Evolutionary conservation across 768 basidiomycete genomes (phyloP).

Genomic region (Clavulina sp.): DNA sequence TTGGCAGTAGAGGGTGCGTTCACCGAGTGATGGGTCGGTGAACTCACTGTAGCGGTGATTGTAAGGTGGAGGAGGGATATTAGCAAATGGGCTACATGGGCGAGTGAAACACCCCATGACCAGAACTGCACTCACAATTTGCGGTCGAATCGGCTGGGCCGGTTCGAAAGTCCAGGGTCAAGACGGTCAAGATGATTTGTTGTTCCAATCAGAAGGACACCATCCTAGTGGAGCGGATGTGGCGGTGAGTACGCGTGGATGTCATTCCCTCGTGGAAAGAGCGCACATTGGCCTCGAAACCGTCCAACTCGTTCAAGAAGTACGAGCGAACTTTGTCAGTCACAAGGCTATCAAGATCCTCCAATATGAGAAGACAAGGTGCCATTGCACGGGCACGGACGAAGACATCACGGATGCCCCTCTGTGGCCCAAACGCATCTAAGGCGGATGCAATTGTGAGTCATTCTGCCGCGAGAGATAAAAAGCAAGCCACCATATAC

Average conservation of each 20-base stretch:
- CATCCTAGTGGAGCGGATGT: no score
- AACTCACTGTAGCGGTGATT: conserved; percentile 22
- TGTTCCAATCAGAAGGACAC: conserved; percentile 56
- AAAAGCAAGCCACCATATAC: not conserved
- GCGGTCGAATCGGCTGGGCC: conserved; percentile 73
- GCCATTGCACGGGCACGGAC: conserved; percentile 46
- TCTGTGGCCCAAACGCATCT: conserved; percentile 45
- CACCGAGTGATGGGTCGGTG: conserved; percentile 46
- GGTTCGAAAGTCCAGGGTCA: conserved; percentile 55
- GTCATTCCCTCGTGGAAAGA: no score
- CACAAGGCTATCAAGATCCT: conserved; percentile 64
- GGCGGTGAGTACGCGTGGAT: no score
- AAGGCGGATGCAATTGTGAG: conserved; percentile 22
- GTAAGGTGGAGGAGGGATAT: not conserved
- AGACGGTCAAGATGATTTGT: conserved; percentile 75
- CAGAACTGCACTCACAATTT: conserved; percentile 43
- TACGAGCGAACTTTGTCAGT: conserved; percentile 63
- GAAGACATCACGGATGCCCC: conserved; percentile 49
- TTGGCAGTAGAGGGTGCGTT: conserved; percentile 46
- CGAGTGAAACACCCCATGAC: no score
- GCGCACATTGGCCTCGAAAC: not conserved
- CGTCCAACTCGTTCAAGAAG: conserved; percentile 60
- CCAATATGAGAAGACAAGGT: conserved; percentile 48
- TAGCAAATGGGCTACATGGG: not conserved
- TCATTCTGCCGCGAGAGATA: not conserved